These are phyloP conservation scores for Fraxinus latifolia DNA, from an alignment of 305 asterid genomes.

Conservation along the genomic window DNA sequence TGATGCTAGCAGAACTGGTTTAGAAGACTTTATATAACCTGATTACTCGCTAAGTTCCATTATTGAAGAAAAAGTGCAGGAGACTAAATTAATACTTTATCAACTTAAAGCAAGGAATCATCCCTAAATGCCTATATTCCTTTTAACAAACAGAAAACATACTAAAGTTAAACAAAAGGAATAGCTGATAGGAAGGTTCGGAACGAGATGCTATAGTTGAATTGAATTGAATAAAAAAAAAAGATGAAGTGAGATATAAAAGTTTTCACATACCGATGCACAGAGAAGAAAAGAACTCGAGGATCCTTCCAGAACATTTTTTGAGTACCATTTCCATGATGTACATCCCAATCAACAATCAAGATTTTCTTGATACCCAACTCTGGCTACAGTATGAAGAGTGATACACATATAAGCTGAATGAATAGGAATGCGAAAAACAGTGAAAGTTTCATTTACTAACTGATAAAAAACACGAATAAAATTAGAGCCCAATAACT, in stretches of 20 bases:
- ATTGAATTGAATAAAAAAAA: neutral
- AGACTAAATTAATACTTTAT: conserved; percentile 6
- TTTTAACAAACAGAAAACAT: neutral
- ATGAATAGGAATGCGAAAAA: neutral
- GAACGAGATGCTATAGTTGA: neutral
- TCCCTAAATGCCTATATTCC: neutral
- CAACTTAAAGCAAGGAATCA: neutral
- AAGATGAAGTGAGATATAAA: neutral
- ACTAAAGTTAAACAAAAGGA: neutral
- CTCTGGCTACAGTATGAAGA: conserved; percentile 48
- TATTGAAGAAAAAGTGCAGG: neutral
- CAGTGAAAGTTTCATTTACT: neutral
- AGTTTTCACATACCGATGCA: conserved; percentile 62
- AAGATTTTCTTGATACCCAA: conserved; percentile 75
- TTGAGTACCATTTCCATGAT: conserved; percentile 98
- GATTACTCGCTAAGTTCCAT: neutral
- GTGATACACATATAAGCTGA: conserved; percentile 11
- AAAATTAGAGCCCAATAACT: conserved; percentile 2
- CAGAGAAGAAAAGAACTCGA: conserved; percentile 93
- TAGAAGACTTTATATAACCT: neutral
- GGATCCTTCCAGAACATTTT: conserved; percentile 82
- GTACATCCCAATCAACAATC: conserved; percentile 99
- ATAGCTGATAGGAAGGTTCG: neutral
- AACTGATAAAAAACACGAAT: neutral
- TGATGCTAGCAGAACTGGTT: neutral